Percentiles rank a stretch among this genome's conserved stretches.
Evolutionary conservation across 1,284 basidiomycete genomes (phyloP).

Genomic region (Erythrobasidium hasegawianum): DNA sequence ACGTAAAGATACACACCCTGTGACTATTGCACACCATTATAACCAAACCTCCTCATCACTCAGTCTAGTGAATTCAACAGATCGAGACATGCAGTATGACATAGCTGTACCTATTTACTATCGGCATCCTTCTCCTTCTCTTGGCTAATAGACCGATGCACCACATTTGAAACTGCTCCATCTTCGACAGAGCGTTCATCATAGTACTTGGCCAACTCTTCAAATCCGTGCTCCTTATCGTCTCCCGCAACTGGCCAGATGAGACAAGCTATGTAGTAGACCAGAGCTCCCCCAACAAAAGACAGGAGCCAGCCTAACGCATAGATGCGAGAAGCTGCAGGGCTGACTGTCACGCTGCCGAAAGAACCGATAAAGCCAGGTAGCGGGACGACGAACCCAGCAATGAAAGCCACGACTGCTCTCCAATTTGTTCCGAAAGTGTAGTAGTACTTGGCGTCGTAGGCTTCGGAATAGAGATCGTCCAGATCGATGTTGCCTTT

Average conservation of each 20-base stretch:
- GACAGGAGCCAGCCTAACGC: slow-evolving; percentile 35
- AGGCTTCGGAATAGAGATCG: slow-evolving; percentile 26
- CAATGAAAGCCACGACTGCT: slow-evolving; percentile 25
- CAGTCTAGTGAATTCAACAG: too few species aligned
- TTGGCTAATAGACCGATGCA: too few species aligned
- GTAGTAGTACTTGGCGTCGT: slow-evolving; percentile 27
- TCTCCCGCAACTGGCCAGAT: slow-evolving; percentile 37
- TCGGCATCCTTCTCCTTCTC: too few species aligned
- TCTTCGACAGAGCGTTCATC: slow-evolving; percentile 17
- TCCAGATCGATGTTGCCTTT: slow-evolving; percentile 36
- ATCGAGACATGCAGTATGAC: too few species aligned
- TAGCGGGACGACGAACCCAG: slow-evolving; percentile 26
- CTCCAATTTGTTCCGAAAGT: slow-evolving; percentile 25
- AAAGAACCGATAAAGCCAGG: slow-evolving; percentile 33
- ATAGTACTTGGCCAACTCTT: slow-evolving; percentile 16
- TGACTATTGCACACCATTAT: too few species aligned
- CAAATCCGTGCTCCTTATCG: slow-evolving; percentile 17
- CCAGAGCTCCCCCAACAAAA: slow-evolving; percentile 17
- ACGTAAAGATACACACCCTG: too few species aligned
- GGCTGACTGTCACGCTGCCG: slow-evolving; percentile 20
- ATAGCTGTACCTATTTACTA: too few species aligned
- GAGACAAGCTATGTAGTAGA: slow-evolving; percentile 28
- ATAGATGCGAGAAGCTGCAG: slow-evolving; percentile 25
- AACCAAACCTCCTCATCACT: too few species aligned
- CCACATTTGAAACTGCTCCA: too few species aligned